Evolutionary conservation across 2,329 filamentous ascomycete genomes (phyloP).

Genomic region (Teratosphaeria viscida): DNA sequence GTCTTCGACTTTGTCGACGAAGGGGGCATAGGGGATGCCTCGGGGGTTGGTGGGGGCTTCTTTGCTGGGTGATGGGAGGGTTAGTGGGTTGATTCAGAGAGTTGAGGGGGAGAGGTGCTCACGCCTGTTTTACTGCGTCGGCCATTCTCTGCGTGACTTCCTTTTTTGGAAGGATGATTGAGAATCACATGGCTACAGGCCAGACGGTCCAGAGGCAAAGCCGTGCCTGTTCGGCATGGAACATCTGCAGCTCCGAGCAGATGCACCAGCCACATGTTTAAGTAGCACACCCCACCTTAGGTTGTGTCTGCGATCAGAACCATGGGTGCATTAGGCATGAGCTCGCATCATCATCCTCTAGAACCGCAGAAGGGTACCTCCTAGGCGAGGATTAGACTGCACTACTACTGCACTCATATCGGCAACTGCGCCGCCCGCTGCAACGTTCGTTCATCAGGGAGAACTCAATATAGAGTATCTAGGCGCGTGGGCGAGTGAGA

Average conservation of each 20-base stretch:
- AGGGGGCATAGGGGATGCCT: constrained; percentile 73
- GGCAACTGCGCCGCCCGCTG: not conserved
- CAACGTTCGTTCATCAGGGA: not conserved
- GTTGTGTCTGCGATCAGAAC: not conserved
- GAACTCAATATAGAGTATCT: not conserved
- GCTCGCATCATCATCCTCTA: no score
- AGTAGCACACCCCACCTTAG: not conserved
- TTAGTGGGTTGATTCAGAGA: not conserved
- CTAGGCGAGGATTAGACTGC: not conserved
- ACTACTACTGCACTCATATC: not conserved
- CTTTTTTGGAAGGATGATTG: not conserved
- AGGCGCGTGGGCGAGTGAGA: not conserved
- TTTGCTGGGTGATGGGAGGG: constrained; percentile 21
- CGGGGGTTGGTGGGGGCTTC: constrained; percentile 59
- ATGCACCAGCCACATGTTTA: not conserved
- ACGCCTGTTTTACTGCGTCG: not conserved
- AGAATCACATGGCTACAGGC: not conserved
- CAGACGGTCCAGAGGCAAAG: not conserved
- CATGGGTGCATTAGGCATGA: no score
- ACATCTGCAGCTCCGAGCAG: not conserved
- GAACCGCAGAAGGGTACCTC: no score
- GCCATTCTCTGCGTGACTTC: not conserved
- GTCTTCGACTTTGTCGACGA: constrained; percentile 81
- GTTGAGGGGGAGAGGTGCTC: not conserved
- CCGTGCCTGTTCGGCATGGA: not conserved